phyloP scores from a whole-genome alignment of 345 rosid genomes.

The Lenwebbia sp. region DNA sequence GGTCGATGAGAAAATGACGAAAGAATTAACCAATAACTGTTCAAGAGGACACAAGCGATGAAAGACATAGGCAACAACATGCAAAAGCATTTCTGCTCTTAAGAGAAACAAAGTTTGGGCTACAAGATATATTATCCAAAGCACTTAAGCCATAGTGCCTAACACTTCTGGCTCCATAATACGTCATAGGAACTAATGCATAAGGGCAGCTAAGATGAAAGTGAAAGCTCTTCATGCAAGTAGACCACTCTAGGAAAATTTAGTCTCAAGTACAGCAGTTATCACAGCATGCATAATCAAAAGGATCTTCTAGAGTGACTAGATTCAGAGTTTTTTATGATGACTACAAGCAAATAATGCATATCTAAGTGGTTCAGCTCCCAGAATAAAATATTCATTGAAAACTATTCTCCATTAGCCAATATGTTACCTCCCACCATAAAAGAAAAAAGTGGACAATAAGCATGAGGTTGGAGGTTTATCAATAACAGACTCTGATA shows the following conservation, averaged over 20 bases:
- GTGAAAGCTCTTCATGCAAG: background rate
- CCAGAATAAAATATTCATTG: background rate
- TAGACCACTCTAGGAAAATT: background rate
- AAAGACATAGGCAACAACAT: background rate
- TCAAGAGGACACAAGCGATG: background rate
- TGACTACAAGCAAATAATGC: background rate
- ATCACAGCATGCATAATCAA: background rate
- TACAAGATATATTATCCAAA: background rate
- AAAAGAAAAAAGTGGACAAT: background rate
- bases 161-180: background rate
- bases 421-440: background rate
- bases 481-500: background rate
- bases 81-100: background rate
- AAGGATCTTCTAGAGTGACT: background rate
- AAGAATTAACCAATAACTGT: background rate
- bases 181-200: background rate
- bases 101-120: background rate
- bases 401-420: background rate
- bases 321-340: background rate
- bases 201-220: background rate
- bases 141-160: background rate
- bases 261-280: background rate
- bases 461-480: background rate
- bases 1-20: background rate
- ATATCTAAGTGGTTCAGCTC: background rate